These are phyloP conservation scores for Fusarium buharicum DNA, from an alignment of 2,329 filamentous ascomycete genomes.

Conservation along the genomic window DNA sequence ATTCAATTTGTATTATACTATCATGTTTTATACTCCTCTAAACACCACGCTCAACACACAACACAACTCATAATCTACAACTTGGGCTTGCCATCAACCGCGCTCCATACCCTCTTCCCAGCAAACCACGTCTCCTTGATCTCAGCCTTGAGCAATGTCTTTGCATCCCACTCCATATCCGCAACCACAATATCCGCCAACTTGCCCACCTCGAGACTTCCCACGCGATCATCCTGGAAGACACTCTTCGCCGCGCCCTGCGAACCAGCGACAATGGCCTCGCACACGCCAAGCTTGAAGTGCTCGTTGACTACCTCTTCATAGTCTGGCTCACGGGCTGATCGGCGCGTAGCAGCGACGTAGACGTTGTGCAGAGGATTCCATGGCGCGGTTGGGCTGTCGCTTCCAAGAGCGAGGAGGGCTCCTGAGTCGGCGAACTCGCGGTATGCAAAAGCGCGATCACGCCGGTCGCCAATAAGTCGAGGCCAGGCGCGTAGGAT, in stretches of 20 bases:
- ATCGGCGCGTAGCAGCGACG: constrained; percentile 64
- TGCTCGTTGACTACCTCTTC: constrained; percentile 60
- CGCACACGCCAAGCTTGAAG: constrained; percentile 61
- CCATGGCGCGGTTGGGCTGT: constrained; percentile 67
- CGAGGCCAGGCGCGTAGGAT: constrained; percentile 69
- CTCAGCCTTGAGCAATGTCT: constrained; percentile 57
- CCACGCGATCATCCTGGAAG: constrained; percentile 61
- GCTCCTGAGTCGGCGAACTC: constrained; percentile 67
- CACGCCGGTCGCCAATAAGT: constrained; percentile 64
- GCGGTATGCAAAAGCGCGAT: constrained; percentile 69
- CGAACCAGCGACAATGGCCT: constrained; percentile 63
- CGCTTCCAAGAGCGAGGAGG: constrained; percentile 64
- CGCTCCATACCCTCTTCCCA: constrained; percentile 55
- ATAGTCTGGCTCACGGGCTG: constrained; percentile 58
- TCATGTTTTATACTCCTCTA: constrained; percentile 17
- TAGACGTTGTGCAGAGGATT: constrained; percentile 64
- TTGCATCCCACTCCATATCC: constrained; percentile 60
- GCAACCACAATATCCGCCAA: constrained; percentile 63
- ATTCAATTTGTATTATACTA: background rate
- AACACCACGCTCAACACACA: constrained; percentile 15
- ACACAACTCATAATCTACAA: constrained; percentile 1
- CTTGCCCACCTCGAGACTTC: constrained; percentile 61
- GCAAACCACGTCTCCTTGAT: constrained; percentile 65
- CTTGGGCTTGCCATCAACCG: background rate
- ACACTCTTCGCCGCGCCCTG: constrained; percentile 63